Base-by-base conservation (phyloP, 169 alveolate genomes). In the Haemoproteus tartakovskyi region DNA sequence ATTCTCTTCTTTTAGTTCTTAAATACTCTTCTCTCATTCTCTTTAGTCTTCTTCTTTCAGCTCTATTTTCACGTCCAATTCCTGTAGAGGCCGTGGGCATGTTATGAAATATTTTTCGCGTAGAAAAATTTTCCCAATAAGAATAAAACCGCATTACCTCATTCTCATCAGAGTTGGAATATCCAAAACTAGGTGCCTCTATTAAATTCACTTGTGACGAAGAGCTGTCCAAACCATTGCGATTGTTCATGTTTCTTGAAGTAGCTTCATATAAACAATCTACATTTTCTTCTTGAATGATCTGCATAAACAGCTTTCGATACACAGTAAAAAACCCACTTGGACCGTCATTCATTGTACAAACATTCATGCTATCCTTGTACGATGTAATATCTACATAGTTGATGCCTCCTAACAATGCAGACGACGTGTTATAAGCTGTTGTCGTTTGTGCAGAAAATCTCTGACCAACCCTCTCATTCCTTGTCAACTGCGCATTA, bases 121-220 rank as follows among this genome's bases (percentile, higher is more conserved):
- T 86, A 1, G 87, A 19, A 62, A 92, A 92, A 54, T 86, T 62
- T n/a, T 83, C 79, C 96, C 96, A 92, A 70, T 80, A 87, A 3
- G 82, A 79, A 57, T 92, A 92, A 64, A 92, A 92, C 0, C 60
- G 86, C 50, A 84, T 86, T 8, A 92, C 87, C 1, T 62, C 79
- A 22, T 91, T 92, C 12, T 89, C 67, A 22, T 33, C 2, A 14
- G 91, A 59, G n/a, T 70, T 51, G 14, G 88, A 59, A 22, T 74
- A 79, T 0, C 96, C 96, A 54, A 92, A 92, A 37, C 50, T 47
- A 16, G 63, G 78, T 0, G 90, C 85, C 18, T 22, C 47, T 11
- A 63, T 41, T 11, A 19, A 1, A 3, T 21, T 79, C 48, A 2
- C 36, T 24, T n/a, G n/a, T n/a, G n/a, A n/a, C n/a, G n/a, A n/a